Evolutionary conservation across 148 eudicot species (phyloP), one percentile per base, ranked within the genome.

Genomic region (Amaranthus hypochondriacus): DNA sequence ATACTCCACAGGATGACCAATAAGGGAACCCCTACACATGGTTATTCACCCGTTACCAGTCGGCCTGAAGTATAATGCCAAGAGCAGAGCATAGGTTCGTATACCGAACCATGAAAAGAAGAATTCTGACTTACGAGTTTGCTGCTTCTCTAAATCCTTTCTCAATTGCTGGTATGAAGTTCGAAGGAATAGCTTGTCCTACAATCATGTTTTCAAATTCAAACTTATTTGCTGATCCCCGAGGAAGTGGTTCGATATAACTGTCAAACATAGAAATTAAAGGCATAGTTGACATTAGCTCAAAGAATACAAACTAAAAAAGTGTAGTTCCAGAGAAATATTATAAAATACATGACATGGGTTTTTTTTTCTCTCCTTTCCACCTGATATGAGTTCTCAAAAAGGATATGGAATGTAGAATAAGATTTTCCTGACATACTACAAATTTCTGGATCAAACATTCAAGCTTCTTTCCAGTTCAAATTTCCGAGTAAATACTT

Each of bases 61-160:
- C 71, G 72, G 49, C 63, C 69, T 62, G 56, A 28, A 66, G 47
- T n/a, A 3, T 43, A 66, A 62, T 10, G 6, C 62, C n/a, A 53
- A 51, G n/a, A 61, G 13, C 11, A 12, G 42, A 57, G 54, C 52
- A 56, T 43, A 52, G 39, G 39, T 4, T 51, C 43, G 3, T 46
- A 69, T 53, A 4, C 43, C 3, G 56, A 52, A 79, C 4, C 28
- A 74, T 52, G 49, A 21, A 54, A 62, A 82, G 65, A 72, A 12
- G 44, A 28, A 61, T 55, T 46, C 18, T 48, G 18, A 85, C 94
- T 83, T 71, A 95, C 98, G 97, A 92, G 82, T 95, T 95, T 71
- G 97, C 97, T 72, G 98, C 98, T 80, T 95, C 98, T 79, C 58
- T 95, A 70, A 95, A 95, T 47, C 98, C 98, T 86, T 95, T 95